Conservation (phyloP, 1,284 basidiomycete species). For the Laetiporus sulphureus region DNA sequence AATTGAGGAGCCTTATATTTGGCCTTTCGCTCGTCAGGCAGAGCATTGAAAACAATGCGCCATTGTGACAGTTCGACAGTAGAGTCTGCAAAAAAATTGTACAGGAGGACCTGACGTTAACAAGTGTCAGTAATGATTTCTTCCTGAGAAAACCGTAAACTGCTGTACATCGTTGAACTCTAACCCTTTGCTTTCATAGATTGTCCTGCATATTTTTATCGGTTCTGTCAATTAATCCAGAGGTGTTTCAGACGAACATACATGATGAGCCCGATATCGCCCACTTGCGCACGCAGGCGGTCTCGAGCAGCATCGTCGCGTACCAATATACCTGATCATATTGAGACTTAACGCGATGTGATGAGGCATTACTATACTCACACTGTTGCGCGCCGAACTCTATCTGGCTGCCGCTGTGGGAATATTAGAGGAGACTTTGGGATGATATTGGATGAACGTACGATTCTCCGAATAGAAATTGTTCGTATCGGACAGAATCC, state of each 20-base stretch:
- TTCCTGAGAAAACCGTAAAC: background rate
- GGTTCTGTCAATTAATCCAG: no score
- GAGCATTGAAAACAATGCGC: conserved; percentile 49
- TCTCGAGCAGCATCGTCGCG: conserved; percentile 48
- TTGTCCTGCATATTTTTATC: conserved; percentile 45
- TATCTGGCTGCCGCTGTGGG: conserved; percentile 42
- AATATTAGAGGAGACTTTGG: background rate
- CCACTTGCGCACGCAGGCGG: conserved; percentile 45
- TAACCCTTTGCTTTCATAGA: conserved; percentile 70
- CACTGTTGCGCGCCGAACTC: conserved; percentile 70
- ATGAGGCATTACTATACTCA: conserved; percentile 21
- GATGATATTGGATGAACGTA: conserved; percentile 15
- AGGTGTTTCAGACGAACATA: no score
- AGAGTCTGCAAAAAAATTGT: conserved; percentile 68
- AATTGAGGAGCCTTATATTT: conserved; percentile 38
- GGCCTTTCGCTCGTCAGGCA: conserved; percentile 20
- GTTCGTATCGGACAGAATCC: conserved; percentile 45
- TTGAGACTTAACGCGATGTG: no score
- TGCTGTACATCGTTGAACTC: conserved; percentile 64
- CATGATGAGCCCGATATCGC: conserved; percentile 58
- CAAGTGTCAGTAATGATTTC: background rate
- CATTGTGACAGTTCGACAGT: conserved; percentile 42
- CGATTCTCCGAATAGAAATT: conserved; percentile 49
- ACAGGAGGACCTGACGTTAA: conserved; percentile 51
- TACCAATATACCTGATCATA: conserved; percentile 73